Conservation (phyloP, 139 green algal genomes). For the Ettlia oleoabundans region DNA sequence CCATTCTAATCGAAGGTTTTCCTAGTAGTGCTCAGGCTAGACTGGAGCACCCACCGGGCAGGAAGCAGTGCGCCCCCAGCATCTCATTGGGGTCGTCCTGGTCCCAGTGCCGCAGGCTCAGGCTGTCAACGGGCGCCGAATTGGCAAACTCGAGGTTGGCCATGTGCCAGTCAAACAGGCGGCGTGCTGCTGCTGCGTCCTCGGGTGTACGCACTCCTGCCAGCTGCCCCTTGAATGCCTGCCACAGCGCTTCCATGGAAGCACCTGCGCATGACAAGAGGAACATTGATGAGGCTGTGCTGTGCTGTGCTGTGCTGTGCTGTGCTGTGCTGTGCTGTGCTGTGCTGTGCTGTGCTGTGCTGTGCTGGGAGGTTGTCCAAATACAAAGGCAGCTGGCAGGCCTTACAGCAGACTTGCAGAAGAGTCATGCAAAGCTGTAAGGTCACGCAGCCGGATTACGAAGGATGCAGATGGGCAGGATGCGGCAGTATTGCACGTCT, state of each 20-base stretch:
- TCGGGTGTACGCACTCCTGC: neutral
- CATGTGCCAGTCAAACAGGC: conserved; percentile 92
- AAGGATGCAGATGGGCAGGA: too few relatives aligned
- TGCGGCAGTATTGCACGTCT: too few relatives aligned
- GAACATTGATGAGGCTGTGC: neutral
- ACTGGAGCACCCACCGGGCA: conserved; percentile 45
- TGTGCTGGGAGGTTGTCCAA: too few relatives aligned
- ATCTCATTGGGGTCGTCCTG: conserved; percentile 92
- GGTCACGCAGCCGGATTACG: too few relatives aligned
- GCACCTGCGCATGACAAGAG: neutral
- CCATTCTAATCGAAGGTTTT: too few relatives aligned
- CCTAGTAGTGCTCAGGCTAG: too few relatives aligned
- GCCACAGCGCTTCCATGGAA: conserved; percentile 66
- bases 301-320: too few relatives aligned
- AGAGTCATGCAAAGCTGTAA: too few relatives aligned
- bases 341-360: too few relatives aligned
- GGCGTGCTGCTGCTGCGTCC: conserved; percentile 33
- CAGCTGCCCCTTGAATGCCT: neutral
- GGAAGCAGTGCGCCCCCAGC: conserved; percentile 60
- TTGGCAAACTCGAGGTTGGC: conserved; percentile 99
- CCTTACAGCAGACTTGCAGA: too few relatives aligned
- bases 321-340: too few relatives aligned
- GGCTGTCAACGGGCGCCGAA: conserved; percentile 58
- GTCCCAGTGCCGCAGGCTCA: conserved; percentile 90
- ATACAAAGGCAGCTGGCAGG: too few relatives aligned